These are phyloP conservation scores for Aspergillus pseudoglaucus DNA, from an alignment of 2,329 filamentous ascomycete genomes.

Conservation along the genomic window DNA sequence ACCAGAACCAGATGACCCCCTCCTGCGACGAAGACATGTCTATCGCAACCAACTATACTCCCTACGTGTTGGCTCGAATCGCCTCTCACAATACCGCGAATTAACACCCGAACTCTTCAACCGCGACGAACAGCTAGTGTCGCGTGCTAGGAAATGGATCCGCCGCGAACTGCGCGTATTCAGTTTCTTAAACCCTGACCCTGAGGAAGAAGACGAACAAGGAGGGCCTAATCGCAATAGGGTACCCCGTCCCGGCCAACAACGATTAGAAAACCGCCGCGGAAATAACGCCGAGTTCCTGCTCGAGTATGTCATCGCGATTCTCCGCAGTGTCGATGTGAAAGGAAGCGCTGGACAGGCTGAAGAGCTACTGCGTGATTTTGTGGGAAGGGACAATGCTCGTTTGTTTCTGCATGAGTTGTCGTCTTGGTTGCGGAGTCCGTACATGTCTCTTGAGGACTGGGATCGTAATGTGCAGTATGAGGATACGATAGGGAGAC, in stretches of 20 bases:
- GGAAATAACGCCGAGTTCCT: slow-evolving; percentile 74
- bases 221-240: background rate
- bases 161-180: slow-evolving; percentile 81
- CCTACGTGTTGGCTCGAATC: slow-evolving; percentile 74
- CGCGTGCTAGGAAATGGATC: slow-evolving; percentile 73
- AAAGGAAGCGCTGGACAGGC: slow-evolving; percentile 72
- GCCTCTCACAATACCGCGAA: slow-evolving; percentile 67
- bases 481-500: slow-evolving; percentile 15
- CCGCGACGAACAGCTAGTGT: slow-evolving; percentile 60
- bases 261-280: slow-evolving; percentile 37
- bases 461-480: slow-evolving; percentile 84
- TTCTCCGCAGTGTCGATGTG: slow-evolving; percentile 75
- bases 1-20: slow-evolving; percentile 35
- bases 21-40: slow-evolving; percentile 61
- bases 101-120: slow-evolving; percentile 63
- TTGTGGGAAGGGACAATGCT: slow-evolving; percentile 67
- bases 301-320: slow-evolving; percentile 76
- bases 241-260: slow-evolving; percentile 21
- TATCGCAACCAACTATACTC: slow-evolving; percentile 70
- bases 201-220: slow-evolving; percentile 11
- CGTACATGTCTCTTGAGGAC: slow-evolving; percentile 61
- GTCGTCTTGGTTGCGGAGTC: slow-evolving; percentile 73
- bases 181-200: slow-evolving; percentile 54
- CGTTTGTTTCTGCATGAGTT: slow-evolving; percentile 79
- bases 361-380: slow-evolving; percentile 71